These are phyloP conservation scores for Penicillium simplicissimum DNA, from an alignment of 495 filamentous ascomycete genomes.

Conservation along the genomic window DNA sequence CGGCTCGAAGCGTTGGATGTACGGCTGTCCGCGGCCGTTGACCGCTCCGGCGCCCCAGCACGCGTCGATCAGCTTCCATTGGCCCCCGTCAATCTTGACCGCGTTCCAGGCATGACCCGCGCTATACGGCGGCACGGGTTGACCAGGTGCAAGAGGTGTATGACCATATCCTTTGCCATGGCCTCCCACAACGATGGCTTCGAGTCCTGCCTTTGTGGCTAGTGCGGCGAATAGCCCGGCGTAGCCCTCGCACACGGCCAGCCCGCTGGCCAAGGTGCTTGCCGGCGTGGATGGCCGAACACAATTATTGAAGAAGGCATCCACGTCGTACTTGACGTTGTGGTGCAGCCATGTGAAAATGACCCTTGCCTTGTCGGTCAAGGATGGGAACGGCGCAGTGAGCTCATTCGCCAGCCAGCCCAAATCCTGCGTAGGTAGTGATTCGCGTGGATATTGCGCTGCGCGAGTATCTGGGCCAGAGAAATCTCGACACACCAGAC, in stretches of 20 bases:
- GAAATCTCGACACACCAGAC: slow-evolving; percentile 85
- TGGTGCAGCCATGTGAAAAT: slow-evolving; percentile 97
- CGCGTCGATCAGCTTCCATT: slow-evolving; percentile 88
- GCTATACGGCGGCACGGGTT: slow-evolving; percentile 58
- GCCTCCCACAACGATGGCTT: slow-evolving; percentile 67
- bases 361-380: slow-evolving; percentile 84
- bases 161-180: slow-evolving; percentile 89
- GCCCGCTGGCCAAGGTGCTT: slow-evolving; percentile 66
- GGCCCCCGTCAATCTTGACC: slow-evolving; percentile 76
- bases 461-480: slow-evolving; percentile 77
- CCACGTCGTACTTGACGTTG: slow-evolving; percentile 82
- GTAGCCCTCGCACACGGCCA: slow-evolving; percentile 91
- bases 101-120: slow-evolving; percentile 89
- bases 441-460: slow-evolving; percentile 69
- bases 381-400: slow-evolving; percentile 74
- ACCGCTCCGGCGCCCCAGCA: slow-evolving; percentile 88
- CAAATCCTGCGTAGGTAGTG: slow-evolving; percentile 64
- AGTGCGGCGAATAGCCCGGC: slow-evolving; percentile 78
- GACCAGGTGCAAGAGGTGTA: slow-evolving; percentile 51
- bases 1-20: slow-evolving; percentile 67
- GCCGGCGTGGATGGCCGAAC: slow-evolving; percentile 67
- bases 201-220: slow-evolving; percentile 71
- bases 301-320: slow-evolving; percentile 70
- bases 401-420: slow-evolving; percentile 74
- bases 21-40: slow-evolving; percentile 51